Conservation (phyloP, 208 protist species). For the Trichomonas tenax region DNA sequence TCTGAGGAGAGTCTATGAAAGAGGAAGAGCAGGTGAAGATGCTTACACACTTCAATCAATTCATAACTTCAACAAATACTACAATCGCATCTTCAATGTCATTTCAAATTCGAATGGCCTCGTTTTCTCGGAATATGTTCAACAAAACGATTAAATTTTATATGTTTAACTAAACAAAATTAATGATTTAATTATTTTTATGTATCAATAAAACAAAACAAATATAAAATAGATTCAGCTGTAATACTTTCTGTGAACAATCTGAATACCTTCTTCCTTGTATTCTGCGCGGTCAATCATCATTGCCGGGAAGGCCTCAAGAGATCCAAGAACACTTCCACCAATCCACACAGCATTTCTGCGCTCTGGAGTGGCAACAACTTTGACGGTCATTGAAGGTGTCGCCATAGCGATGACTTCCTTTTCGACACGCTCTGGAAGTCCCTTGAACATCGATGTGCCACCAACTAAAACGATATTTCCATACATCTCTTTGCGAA, state of each 20-base stretch:
- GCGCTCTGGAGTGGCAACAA: slow-evolving; percentile 52
- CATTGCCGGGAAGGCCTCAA: slow-evolving; percentile 74
- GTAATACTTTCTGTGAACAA: slow-evolving; percentile 58
- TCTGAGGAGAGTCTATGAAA: no score
- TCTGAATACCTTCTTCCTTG: slow-evolving; percentile 61
- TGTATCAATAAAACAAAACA: neutral
- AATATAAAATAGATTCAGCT: neutral
- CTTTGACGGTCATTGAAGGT: slow-evolving; percentile 43
- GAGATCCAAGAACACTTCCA: slow-evolving; percentile 79
- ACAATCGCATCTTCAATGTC: no score
- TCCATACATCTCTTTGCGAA: slow-evolving; percentile 45
- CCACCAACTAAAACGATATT: slow-evolving; percentile 48
- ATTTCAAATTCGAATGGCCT: no score
- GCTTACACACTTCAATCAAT: no score
- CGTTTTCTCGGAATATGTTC: no score
- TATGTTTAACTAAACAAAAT: neutral
- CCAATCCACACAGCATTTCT: slow-evolving; percentile 71
- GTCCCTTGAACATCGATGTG: slow-evolving; percentile 56
- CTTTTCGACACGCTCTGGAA: slow-evolving; percentile 80
- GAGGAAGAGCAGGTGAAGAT: no score
- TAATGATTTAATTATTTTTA: neutral
- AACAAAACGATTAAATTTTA: neutral
- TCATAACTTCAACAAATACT: no score
- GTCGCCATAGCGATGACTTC: slow-evolving; percentile 39
- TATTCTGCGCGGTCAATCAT: slow-evolving; percentile 78